A percentile compares a stretch with the other conserved stretches of the same genome.
These are phyloP conservation scores for Annulohypoxylon stygium DNA, from an alignment of 495 filamentous ascomycete species.

Conservation along the genomic window DNA sequence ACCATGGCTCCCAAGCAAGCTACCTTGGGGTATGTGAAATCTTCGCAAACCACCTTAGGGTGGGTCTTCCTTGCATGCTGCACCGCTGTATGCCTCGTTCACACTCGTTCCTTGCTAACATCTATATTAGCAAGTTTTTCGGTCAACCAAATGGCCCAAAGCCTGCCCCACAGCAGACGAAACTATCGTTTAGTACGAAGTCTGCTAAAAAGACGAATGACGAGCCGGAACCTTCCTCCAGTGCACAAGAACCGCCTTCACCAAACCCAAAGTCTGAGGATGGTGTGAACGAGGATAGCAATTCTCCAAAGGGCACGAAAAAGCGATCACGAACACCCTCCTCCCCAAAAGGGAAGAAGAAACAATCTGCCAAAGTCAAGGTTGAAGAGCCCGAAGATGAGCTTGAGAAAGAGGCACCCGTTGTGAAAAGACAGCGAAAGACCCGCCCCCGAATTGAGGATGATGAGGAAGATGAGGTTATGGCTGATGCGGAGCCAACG, in stretches of 20 bases:
- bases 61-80: constrained; percentile 64
- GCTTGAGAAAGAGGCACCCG: constrained; percentile 65
- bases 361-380: constrained; percentile 46
- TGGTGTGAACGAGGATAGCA: constrained; percentile 49
- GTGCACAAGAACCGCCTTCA: constrained; percentile 32
- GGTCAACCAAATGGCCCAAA: constrained; percentile 66
- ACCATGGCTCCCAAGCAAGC: constrained; percentile 79
- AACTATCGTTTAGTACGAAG: constrained; percentile 73
- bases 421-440: constrained; percentile 63
- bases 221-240: constrained; percentile 45
- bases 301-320: constrained; percentile 55
- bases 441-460: constrained; percentile 57
- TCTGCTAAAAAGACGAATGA: constrained; percentile 54
- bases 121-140: constrained; percentile 74
- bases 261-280: constrained; percentile 44
- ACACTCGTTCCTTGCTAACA: constrained; percentile 27
- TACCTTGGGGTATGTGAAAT: constrained; percentile 92
- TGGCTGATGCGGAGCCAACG: constrained; percentile 52
- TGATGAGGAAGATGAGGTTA: constrained; percentile 59
- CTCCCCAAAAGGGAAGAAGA: constrained; percentile 33
- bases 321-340: constrained; percentile 56
- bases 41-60: constrained; percentile 84
- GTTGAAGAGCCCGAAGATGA: constrained; percentile 56
- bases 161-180: constrained; percentile 76
- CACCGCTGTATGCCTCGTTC: not conserved